Percentiles rank a stretch among this genome's conserved stretches.
phyloP scores from a whole-genome alignment of 129 eudicot species.

The Escallonia rubra region DNA sequence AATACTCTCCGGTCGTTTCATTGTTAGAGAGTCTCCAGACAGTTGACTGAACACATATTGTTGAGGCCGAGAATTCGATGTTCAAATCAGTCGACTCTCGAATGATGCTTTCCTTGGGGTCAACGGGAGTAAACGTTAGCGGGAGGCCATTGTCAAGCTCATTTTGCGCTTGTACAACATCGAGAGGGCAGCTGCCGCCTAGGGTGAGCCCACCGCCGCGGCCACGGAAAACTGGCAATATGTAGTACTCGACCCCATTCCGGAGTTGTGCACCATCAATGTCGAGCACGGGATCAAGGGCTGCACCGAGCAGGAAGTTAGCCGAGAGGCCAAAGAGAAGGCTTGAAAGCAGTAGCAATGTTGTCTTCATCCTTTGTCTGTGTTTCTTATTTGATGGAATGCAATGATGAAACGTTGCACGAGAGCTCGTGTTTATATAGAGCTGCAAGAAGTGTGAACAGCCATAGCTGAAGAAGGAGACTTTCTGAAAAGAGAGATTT shows the following conservation, averaged over 20 bases:
- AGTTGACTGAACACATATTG: neutral
- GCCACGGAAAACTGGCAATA: neutral
- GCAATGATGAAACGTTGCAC: too few species aligned
- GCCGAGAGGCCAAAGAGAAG: neutral
- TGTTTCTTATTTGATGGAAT: too few species aligned
- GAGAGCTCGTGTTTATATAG: too few species aligned
- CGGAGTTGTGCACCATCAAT: neutral
- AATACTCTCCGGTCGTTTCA: neutral
- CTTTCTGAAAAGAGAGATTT: too few species aligned
- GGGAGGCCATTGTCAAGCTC: slow-evolving; percentile 1
- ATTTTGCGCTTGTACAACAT: neutral
- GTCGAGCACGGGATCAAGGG: neutral
- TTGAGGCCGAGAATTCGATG: neutral
- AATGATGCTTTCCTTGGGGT: neutral
- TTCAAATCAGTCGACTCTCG: neutral
- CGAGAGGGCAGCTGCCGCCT: neutral
- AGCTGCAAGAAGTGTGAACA: too few species aligned
- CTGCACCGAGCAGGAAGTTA: neutral
- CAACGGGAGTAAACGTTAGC: neutral
- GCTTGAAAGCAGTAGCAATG: neutral
- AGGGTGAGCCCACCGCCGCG: slow-evolving; percentile 7
- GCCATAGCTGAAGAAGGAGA: too few species aligned
- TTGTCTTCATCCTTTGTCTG: too few species aligned
- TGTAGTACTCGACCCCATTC: neutral
- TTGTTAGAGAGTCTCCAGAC: slow-evolving; percentile 6